These are phyloP conservation scores for Cystofilobasidium macerans DNA, from an alignment of 768 basidiomycete genomes.

Conservation along the genomic window DNA sequence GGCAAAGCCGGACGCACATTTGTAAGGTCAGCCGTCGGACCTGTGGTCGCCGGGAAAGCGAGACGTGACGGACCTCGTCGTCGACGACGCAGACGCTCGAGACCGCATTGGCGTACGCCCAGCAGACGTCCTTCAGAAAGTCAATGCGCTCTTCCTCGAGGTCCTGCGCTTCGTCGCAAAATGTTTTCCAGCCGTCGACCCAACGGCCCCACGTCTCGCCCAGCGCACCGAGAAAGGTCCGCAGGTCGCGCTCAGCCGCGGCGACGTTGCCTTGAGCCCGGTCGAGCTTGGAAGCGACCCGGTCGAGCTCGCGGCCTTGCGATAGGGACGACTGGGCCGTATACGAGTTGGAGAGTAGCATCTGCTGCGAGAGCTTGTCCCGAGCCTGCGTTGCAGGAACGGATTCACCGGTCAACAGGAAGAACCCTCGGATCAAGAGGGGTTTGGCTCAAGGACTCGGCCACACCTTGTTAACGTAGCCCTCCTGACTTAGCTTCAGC, in stretches of 20 bases:
- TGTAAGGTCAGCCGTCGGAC: no score
- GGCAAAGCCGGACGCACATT: neutral
- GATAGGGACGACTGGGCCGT: conserved; percentile 81
- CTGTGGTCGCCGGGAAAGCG: neutral
- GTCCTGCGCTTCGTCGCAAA: conserved; percentile 79
- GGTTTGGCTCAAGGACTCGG: no score
- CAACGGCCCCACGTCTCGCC: conserved; percentile 67
- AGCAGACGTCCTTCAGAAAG: conserved; percentile 87
- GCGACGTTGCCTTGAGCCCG: conserved; percentile 79
- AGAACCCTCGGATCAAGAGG: neutral
- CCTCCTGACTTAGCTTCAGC: conserved; percentile 73
- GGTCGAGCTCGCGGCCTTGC: conserved; percentile 88
- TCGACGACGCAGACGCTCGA: conserved; percentile 90
- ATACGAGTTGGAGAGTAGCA: conserved; percentile 82
- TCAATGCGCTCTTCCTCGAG: conserved; percentile 89
- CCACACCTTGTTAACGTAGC: conserved; percentile 60
- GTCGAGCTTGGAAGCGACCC: conserved; percentile 73
- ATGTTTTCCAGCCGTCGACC: conserved; percentile 88
- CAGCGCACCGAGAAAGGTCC: conserved; percentile 68
- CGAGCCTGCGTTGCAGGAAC: conserved; percentile 46
- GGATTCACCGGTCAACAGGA: neutral
- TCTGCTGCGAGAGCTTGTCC: conserved; percentile 87
- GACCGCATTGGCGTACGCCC: conserved; percentile 93
- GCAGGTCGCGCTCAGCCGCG: conserved; percentile 81
- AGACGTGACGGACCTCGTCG: conserved; percentile 60